Evolutionary conservation across 768 basidiomycete genomes (phyloP), one percentile per base, ranked within the genome.

Genomic region (Collybia mongolica): DNA sequence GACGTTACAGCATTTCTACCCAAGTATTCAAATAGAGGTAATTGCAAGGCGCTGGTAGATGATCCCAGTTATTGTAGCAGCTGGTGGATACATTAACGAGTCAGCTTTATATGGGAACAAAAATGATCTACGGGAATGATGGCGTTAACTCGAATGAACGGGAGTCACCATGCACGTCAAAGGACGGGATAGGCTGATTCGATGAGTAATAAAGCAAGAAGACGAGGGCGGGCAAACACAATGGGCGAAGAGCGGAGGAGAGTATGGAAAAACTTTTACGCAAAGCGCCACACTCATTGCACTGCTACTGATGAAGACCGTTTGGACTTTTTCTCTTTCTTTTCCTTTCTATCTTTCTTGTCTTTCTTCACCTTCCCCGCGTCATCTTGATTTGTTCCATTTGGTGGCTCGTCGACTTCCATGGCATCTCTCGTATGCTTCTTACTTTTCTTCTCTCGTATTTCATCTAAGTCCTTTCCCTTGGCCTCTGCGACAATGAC

Each of bases 341-440:
- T 41, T 40, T 58, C 49, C 48, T 57, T 51, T n/a, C 47, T 63
- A 50, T 64, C 59, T 51, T 63, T 65, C 57, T 70, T 64, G 54
- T 65, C 69, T 57, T 66, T 65, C 55, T 68, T 62, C 56, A 65
- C 65, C 49, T 65, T 61, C n/a, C 43, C 52, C n/a, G 45, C 54
- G 2, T 32, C 32, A 40, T 58, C 56, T 24, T 52, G 48, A 36
- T 59, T 53, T 35, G 57, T 60, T 26, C 52, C 49, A 15, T 51
- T 52, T 18, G 57, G 38, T 22, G 53, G 7, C 48, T 38, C 48
- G 26, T 56, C 62, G 14, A 57, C 54, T 1, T 58, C 55, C 54
- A 54, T 51, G 7, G 57, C 26, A 14, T 49, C 48, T 45, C n/a
- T 54, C 29, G 15, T 41, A 39, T 3, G 29, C 28, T 42, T 47